Evolutionary conservation across 2,329 filamentous ascomycete genomes (phyloP).

Genomic region (Mycosphaerelloides madeirae): DNA sequence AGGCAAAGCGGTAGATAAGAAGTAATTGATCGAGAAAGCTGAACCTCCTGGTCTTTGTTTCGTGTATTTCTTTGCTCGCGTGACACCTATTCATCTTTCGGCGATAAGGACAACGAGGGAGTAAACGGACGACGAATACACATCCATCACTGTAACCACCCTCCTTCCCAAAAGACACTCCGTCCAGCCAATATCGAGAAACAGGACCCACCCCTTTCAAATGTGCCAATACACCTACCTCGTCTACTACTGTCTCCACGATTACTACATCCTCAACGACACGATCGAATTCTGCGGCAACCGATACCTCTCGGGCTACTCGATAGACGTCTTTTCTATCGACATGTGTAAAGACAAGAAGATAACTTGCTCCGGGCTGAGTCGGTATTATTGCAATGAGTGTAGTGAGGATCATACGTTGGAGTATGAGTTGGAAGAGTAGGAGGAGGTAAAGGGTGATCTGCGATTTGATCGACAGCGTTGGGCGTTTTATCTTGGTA

Average conservation of each 20-base stretch:
- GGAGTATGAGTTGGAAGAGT: slow-evolving; percentile 21
- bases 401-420: slow-evolving; percentile 20
- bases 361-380: slow-evolving; percentile 11
- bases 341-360: slow-evolving; percentile 36
- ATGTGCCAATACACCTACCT: slow-evolving; percentile 48
- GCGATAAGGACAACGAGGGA: too few species aligned
- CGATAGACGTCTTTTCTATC: slow-evolving; percentile 45
- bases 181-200: too few species aligned
- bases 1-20: too few species aligned
- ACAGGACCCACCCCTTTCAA: not conserved
- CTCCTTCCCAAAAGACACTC: too few species aligned
- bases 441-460: not conserved
- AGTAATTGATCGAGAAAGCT: too few species aligned
- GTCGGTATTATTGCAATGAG: slow-evolving; percentile 14
- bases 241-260: slow-evolving; percentile 46
- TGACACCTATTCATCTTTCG: too few species aligned
- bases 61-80: too few species aligned
- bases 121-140: too few species aligned
- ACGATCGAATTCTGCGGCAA: slow-evolving; percentile 43
- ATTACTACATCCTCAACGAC: slow-evolving; percentile 46
- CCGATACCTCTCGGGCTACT: slow-evolving; percentile 43
- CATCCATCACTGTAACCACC: too few species aligned
- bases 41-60: too few species aligned
- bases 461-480: too few species aligned
- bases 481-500: not conserved